phyloP scores from a whole-genome alignment of 495 filamentous ascomycete species.

The Podospora pseudopauciseta region DNA sequence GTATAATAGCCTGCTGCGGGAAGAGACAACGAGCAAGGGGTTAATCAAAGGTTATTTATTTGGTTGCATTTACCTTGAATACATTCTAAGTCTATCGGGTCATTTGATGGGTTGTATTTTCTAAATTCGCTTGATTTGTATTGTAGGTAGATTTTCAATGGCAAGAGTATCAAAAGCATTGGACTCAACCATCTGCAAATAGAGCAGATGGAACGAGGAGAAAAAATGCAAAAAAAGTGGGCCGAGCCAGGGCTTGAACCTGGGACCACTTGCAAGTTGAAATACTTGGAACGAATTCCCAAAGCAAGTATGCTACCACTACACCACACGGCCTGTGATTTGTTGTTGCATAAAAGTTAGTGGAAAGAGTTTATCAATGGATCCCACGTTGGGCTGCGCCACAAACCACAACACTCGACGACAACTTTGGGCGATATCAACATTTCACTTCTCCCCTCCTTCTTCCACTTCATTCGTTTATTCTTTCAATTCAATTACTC shows the following conservation, averaged over 20 bases:
- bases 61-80: neutral
- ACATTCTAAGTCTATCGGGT: too few species aligned
- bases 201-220: neutral
- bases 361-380: neutral
- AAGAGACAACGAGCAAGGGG: neutral
- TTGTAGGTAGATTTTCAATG: neutral
- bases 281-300: neutral
- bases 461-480: too few species aligned
- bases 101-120: too few species aligned
- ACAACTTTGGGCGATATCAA: neutral
- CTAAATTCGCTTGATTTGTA: too few species aligned
- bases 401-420: neutral
- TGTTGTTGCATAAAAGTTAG: neutral
- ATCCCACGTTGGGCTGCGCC: neutral
- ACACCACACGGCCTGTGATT: constrained; percentile 1
- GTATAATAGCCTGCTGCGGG: neutral
- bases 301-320: constrained; percentile 1
- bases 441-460: neutral
- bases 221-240: neutral
- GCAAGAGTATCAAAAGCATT: neutral
- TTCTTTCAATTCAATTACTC: too few species aligned
- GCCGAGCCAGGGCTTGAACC: neutral
- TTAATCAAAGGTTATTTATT: neutral
- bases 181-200: neutral
- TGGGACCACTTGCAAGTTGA: neutral